These are phyloP conservation scores for Cordyceps militaris DNA, from an alignment of 2,329 filamentous ascomycete genomes.

Conservation along the genomic window DNA sequence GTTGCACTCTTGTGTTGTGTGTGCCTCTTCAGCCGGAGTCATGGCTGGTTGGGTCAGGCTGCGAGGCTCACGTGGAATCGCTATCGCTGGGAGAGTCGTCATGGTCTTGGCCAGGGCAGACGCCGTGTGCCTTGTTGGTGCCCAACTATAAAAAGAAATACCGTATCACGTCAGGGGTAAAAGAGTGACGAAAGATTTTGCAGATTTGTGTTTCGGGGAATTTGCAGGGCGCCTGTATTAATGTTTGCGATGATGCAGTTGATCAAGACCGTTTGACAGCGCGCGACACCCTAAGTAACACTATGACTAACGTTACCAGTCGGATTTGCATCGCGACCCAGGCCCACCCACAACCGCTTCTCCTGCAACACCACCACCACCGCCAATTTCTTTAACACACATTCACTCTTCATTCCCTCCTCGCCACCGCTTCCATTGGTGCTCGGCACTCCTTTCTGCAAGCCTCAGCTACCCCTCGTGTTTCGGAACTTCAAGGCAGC, in stretches of 20 bases:
- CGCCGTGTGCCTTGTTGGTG: slow-evolving; percentile 9
- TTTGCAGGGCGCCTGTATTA: background rate
- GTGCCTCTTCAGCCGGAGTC: background rate
- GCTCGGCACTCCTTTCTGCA: slow-evolving; percentile 1
- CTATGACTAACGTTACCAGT: no score
- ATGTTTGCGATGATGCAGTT: slow-evolving; percentile 4
- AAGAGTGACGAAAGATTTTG: background rate
- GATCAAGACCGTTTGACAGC: slow-evolving; percentile 1
- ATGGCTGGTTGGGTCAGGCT: slow-evolving; percentile 4
- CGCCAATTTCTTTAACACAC: background rate
- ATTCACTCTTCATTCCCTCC: background rate
- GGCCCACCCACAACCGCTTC: slow-evolving; percentile 2
- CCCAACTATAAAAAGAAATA: slow-evolving; percentile 9
- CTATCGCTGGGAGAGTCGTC: background rate
- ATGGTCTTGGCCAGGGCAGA: background rate
- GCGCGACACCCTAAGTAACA: background rate
- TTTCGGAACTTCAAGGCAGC: background rate
- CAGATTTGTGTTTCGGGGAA: background rate
- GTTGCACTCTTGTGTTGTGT: background rate
- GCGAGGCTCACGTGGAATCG: background rate
- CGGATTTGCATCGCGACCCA: background rate
- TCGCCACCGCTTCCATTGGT: background rate
- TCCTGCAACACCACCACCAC: background rate
- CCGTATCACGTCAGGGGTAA: background rate
- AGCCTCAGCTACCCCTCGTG: slow-evolving; percentile 8